phyloP scores from a whole-genome alignment of 495 filamentous ascomycete genomes.

The Xylaria flabelliformis region DNA sequence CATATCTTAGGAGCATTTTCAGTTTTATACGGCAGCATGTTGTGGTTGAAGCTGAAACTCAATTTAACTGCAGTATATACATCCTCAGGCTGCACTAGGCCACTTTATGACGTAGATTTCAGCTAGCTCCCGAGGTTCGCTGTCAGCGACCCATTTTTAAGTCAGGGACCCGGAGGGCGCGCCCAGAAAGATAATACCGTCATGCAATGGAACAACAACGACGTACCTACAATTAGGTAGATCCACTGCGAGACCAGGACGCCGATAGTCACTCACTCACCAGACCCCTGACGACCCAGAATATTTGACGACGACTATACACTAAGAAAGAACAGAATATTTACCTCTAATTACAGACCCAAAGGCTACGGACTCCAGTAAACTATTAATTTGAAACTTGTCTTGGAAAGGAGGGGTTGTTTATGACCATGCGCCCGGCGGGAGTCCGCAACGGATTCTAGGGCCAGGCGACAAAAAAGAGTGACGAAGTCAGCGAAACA shows the following conservation, averaged over 20 bases:
- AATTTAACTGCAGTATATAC: no score
- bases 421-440: slow-evolving; percentile 38
- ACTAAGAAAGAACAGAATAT: not conserved
- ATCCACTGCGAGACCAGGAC: slow-evolving; percentile 4
- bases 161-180: no score
- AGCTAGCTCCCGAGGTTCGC: no score
- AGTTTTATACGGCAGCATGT: no score
- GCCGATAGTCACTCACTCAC: slow-evolving; percentile 9
- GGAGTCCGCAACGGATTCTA: slow-evolving; percentile 34
- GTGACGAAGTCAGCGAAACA: not conserved
- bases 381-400: not conserved
- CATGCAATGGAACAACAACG: slow-evolving; percentile 22
- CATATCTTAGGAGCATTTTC: no score
- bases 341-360: not conserved
- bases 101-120: no score
- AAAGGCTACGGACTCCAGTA: not conserved
- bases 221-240: not conserved
- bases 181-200: no score
- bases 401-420: slow-evolving; percentile 13
- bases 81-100: no score
- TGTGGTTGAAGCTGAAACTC: no score
- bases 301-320: not conserved
- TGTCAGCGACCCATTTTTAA: no score
- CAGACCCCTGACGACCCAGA: slow-evolving; percentile 10
- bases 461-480: slow-evolving; percentile 33